Conservation (phyloP, 805 yeast species). For the Candida insectorum region DNA sequence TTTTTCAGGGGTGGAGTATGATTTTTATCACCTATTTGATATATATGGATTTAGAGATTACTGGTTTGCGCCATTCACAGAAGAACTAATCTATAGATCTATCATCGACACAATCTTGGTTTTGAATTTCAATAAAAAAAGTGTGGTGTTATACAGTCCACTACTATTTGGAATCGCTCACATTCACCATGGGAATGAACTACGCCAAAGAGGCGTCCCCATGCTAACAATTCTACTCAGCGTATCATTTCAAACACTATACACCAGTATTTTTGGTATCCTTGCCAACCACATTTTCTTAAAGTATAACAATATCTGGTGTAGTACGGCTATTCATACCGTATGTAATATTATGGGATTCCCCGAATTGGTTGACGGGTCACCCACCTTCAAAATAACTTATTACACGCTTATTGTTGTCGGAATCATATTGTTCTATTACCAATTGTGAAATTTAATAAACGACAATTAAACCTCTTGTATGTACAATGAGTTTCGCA, state of each 20-base stretch:
- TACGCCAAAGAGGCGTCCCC: constrained; percentile 12
- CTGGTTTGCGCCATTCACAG: constrained; percentile 72
- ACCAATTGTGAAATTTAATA: too few species aligned
- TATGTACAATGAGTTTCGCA: too few species aligned
- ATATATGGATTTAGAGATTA: constrained; percentile 52
- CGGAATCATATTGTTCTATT: constrained; percentile 8
- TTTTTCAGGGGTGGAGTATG: too few species aligned
- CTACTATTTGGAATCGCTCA: constrained; percentile 75
- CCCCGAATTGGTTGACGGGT: constrained; percentile 37
- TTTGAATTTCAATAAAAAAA: constrained; percentile 6
- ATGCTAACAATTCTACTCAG: constrained; percentile 1
- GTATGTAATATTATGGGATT: constrained; percentile 72
- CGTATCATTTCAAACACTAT: constrained; percentile 51
- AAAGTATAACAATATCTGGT: constrained; percentile 49
- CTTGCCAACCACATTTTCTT: constrained; percentile 56
- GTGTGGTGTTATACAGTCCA: constrained; percentile 47
- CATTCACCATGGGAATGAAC: constrained; percentile 64
- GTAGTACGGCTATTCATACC: constrained; percentile 55
- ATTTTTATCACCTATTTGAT: too few species aligned
- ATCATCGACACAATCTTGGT: constrained; percentile 27
- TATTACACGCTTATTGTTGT: constrained; percentile 10
- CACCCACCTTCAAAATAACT: constrained; percentile 4
- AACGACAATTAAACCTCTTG: too few species aligned
- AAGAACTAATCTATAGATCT: constrained; percentile 69
- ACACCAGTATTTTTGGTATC: constrained; percentile 71